These are phyloP conservation scores for Sarocladium kiliense DNA, from an alignment of 2,329 filamentous ascomycete species.

Conservation along the genomic window DNA sequence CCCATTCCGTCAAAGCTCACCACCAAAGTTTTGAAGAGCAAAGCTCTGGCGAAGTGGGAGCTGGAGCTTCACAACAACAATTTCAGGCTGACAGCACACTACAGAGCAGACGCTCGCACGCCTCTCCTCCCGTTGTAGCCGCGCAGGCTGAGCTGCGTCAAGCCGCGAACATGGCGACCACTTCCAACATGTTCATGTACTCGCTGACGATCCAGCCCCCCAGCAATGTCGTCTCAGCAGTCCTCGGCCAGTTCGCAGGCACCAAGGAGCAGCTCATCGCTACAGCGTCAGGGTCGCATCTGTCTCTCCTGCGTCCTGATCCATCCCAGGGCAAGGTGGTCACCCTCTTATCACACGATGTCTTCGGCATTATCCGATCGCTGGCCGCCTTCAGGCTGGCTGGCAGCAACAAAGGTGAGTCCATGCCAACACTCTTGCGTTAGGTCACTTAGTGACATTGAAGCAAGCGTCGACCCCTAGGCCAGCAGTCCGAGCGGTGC, in stretches of 20 bases:
- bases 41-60: not conserved
- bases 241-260: conserved; percentile 91
- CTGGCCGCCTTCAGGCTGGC: conserved; percentile 87
- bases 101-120: conserved; percentile 1
- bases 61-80: conserved; percentile 7
- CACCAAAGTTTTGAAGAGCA: conserved; percentile 23
- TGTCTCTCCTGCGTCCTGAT: conserved; percentile 83
- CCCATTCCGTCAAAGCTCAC: conserved; percentile 21
- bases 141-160: conserved; percentile 47
- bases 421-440: conserved; percentile 23
- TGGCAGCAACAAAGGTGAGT: conserved; percentile 92
- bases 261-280: conserved; percentile 98
- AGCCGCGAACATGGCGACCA: conserved; percentile 77
- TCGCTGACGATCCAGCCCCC: conserved; percentile 92
- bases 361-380: conserved; percentile 91
- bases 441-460: conserved; percentile 63
- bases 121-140: conserved; percentile 23
- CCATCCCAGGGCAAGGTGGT: conserved; percentile 79
- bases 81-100: not conserved
- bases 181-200: conserved; percentile 98
- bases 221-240: conserved; percentile 82
- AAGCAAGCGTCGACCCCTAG: conserved; percentile 20
- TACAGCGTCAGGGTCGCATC: conserved; percentile 83
- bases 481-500: conserved; percentile 2
- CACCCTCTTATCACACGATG: conserved; percentile 83